Evolutionary conservation across 345 rosid species (phyloP).

Genomic region (Melaleuca quinquenervia): DNA sequence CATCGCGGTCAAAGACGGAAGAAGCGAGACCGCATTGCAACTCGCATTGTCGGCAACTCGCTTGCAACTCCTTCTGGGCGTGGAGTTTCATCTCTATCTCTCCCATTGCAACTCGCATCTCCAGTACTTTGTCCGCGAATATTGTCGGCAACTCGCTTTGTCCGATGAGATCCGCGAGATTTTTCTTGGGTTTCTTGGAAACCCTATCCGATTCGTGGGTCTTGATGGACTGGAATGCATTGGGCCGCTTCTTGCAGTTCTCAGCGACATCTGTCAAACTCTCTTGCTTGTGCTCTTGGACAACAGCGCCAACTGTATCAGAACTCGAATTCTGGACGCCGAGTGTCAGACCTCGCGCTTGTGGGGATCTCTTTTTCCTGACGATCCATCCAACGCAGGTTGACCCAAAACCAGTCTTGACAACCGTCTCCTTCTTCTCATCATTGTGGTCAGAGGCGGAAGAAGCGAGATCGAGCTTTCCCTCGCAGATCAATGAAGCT

Average conservation of each 20-base stretch:
- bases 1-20: neutral
- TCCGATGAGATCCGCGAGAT: neutral
- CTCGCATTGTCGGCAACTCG: no score
- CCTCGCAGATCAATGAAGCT: neutral
- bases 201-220: neutral
- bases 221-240: neutral
- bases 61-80: no score
- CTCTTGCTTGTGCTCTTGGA: neutral
- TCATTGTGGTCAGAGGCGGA: fast-evolving
- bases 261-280: neutral
- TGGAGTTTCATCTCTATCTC: no score
- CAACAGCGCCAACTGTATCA: neutral
- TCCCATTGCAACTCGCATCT: no score
- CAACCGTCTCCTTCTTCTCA: neutral
- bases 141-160: neutral
- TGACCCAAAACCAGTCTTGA: neutral
- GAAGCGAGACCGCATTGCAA: neutral
- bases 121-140: neutral
- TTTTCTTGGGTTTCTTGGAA: neutral
- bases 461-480: neutral
- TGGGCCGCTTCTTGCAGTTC: neutral
- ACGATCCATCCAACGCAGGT: neutral
- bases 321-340: neutral
- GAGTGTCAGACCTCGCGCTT: neutral
- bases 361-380: neutral